These are phyloP conservation scores for Ophiosphaerella korrae DNA, from an alignment of 2,329 filamentous ascomycete genomes.

Conservation along the genomic window DNA sequence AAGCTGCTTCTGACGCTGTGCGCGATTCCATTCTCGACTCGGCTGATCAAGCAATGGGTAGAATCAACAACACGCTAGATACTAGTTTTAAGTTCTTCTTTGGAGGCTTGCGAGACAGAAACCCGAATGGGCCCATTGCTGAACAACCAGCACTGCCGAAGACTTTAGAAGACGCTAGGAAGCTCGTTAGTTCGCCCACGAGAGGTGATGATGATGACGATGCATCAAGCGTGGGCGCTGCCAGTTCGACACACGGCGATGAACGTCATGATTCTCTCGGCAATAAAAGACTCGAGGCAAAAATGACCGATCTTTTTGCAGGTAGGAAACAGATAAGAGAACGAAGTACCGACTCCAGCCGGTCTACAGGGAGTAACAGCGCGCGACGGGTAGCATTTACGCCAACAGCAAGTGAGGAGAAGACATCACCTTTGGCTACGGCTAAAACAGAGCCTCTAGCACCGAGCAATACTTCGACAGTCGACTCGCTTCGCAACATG, in stretches of 20 bases:
- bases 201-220: constrained; percentile 57
- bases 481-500: constrained; percentile 82
- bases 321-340: constrained; percentile 70
- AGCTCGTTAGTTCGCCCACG: constrained; percentile 77
- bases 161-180: constrained; percentile 89
- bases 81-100: constrained; percentile 94
- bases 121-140: constrained; percentile 39
- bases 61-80: constrained; percentile 85
- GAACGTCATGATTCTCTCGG: constrained; percentile 39
- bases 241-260: constrained; percentile 57
- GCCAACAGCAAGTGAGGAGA: constrained; percentile 31
- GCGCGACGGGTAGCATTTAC: constrained; percentile 62
- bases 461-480: constrained; percentile 59
- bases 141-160: constrained; percentile 69
- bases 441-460: constrained; percentile 34
- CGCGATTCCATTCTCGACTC: constrained; percentile 70
- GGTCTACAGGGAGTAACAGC: constrained; percentile 66
- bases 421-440: constrained; percentile 24
- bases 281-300: constrained; percentile 56
- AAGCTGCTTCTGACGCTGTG: constrained; percentile 81
- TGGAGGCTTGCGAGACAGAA: constrained; percentile 78
- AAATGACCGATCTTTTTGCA: constrained; percentile 71
- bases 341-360: constrained; percentile 74
- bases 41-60: constrained; percentile 90
- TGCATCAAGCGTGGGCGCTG: constrained; percentile 54